Evolutionary conservation across 805 yeast species (phyloP).

Genomic region (Candida chauliodis): DNA sequence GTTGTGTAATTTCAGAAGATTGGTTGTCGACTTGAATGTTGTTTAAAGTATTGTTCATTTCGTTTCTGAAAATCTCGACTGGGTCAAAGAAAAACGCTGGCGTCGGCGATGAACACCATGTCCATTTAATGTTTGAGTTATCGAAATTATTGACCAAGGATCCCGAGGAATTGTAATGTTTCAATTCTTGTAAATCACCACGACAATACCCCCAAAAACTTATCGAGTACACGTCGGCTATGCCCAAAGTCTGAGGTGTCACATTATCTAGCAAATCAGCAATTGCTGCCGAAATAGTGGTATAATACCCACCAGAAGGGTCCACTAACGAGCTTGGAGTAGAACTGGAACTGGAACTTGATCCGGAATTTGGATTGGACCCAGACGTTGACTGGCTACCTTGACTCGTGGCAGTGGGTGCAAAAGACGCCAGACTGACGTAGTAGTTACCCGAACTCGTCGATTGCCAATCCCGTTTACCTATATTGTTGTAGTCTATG

Average conservation of each 20-base stretch:
- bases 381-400: constrained; percentile 5
- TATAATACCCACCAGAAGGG: constrained; percentile 8
- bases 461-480: constrained; percentile 11
- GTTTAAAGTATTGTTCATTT: constrained; percentile 22
- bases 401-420: background rate
- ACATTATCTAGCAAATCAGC: constrained; percentile 16
- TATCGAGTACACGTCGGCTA: constrained; percentile 37
- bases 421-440: background rate
- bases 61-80: constrained; percentile 29
- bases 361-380: constrained; percentile 6
- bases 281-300: constrained; percentile 16
- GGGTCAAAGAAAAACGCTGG: constrained; percentile 60
- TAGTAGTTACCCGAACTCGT: constrained; percentile 2
- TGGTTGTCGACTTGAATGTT: constrained; percentile 21
- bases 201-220: constrained; percentile 44
- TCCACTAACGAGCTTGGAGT: constrained; percentile 3
- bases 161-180: constrained; percentile 9
- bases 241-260: constrained; percentile 31
- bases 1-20: constrained; percentile 17
- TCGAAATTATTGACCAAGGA: constrained; percentile 11
- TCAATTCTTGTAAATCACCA: constrained; percentile 18
- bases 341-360: constrained; percentile 3
- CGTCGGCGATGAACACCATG: constrained; percentile 52
- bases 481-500: constrained; percentile 16
- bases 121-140: constrained; percentile 31